Percentiles rank a stretch among this genome's conserved stretches.
phyloP scores from a whole-genome alignment of 108 stramenopile species.

The Conticribra weissflogii region DNA sequence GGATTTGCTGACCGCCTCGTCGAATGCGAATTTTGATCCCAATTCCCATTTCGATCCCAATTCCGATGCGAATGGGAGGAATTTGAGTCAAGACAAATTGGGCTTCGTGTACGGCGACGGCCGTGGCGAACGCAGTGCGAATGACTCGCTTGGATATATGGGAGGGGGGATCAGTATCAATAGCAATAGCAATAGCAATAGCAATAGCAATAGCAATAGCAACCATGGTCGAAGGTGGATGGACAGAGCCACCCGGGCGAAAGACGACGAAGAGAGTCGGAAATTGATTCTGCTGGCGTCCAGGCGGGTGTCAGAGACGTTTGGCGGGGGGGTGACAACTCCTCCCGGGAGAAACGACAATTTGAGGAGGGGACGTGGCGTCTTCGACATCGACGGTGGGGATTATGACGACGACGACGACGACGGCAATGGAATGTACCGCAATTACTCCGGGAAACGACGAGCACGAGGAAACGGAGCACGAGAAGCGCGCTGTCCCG shows the following conservation, averaged over 20 bases:
- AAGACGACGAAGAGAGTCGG: constrained; percentile 26
- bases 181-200: background rate
- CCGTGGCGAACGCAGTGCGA: background rate
- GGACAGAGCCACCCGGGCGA: background rate
- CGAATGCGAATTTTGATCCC: background rate
- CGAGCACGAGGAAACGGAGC: background rate
- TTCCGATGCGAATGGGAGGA: background rate
- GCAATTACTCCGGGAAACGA: background rate
- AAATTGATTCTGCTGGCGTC: constrained; percentile 21
- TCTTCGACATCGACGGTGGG: background rate
- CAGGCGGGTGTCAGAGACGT: background rate
- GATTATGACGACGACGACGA: constrained; percentile 6
- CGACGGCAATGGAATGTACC: background rate
- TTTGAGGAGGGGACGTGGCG: too few species aligned
- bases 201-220: background rate
- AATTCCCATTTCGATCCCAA: background rate
- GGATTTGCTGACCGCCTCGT: background rate
- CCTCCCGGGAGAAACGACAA: too few species aligned
- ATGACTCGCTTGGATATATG: too few species aligned
- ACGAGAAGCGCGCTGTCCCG: background rate
- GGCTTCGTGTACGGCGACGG: background rate
- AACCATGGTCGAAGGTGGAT: background rate
- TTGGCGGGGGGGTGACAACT: background rate
- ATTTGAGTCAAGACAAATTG: background rate
- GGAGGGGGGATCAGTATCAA: background rate